Evolutionary conservation across 1,139 yeast genomes (phyloP).

Genomic region (Yamadazyma jaroonii): DNA sequence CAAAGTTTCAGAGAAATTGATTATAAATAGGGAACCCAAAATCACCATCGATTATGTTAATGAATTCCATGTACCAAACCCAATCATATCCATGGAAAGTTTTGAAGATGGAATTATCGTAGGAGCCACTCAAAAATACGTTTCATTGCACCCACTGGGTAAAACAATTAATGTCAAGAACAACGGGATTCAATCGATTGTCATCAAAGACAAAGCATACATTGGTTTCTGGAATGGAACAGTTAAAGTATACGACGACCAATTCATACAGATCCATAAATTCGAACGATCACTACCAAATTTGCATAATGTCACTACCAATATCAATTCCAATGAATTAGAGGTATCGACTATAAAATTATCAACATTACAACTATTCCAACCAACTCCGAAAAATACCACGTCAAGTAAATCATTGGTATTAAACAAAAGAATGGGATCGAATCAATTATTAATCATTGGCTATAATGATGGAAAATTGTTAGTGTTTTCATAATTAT

Average conservation of each 20-base stretch:
- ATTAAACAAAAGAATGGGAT: conserved; percentile 9
- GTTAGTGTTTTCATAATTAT: conserved; percentile 9
- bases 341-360: conserved; percentile 15
- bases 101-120: conserved; percentile 25
- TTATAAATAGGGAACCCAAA: conserved; percentile 11
- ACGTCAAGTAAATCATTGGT: conserved; percentile 4
- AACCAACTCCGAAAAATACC: conserved; percentile 1
- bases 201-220: conserved; percentile 10
- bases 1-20: conserved; percentile 1
- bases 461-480: conserved; percentile 43
- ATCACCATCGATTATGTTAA: conserved; percentile 19
- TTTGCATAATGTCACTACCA: conserved; percentile 10
- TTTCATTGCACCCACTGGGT: conserved; percentile 23
- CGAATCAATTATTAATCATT: conserved; percentile 20
- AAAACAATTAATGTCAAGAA: conserved; percentile 14
- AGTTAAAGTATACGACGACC: conserved; percentile 21
- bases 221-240: conserved; percentile 45
- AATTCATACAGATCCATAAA: conserved; percentile 9
- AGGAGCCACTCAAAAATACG: conserved; percentile 41
- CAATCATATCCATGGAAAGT: conserved; percentile 38
- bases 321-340: conserved; percentile 8
- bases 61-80: conserved; percentile 46
- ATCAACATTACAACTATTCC: conserved; percentile 13
- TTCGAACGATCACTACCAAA: conserved; percentile 17
- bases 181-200: conserved; percentile 22